Evolutionary conservation across 306 rosid genomes (phyloP), one percentile per base, ranked within the genome.

Genomic region (Calophaca sinica): DNA sequence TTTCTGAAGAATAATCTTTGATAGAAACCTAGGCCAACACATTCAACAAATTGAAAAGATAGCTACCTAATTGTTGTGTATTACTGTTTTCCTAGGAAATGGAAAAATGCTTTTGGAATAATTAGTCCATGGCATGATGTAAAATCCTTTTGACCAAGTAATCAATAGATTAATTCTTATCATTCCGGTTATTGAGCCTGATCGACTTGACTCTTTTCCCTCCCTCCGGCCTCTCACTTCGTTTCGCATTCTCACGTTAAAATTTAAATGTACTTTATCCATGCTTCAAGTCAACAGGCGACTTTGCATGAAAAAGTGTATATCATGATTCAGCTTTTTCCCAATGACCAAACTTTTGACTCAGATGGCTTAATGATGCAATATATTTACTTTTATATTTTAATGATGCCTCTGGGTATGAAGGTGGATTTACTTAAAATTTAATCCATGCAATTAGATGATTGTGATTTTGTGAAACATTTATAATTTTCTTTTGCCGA

Each of bases 71-170:
- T 38, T 60, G 26, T 39, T 36, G 39, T 60, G 51, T 53, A 29
- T 49, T 65, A 33, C 51, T 82, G 35, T 39, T 83, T 58, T 78
- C 44, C 44, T 62, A 54, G 68, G 35, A 20, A 20, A 62, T 7
- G 46, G 46, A 41, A 41, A 41, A 51, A 6, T 28, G 9, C 70
- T 73, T 73, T 48, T 49, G 41, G 49, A 55, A 12, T 39, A 63
- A 26, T 39, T 60, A 29, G 14, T 41, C 49, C n/a, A 73, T 66
- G 39, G 48, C 38, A 63, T 10, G 28, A 20, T 14, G 38, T 62
- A 39, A 28, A 14, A 48, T 64, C 53, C 45, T 62, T 61, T 36
- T 52, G 58, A 41, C 59, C 9, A 62, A 51, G 10, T 41, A 33
- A 44, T 60, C 15, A 32, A 32, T 46, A 52, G 6, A 7, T 64